These are phyloP conservation scores for Hapsidospora chrysogenum DNA, from an alignment of 495 filamentous ascomycete genomes.

Conservation along the genomic window DNA sequence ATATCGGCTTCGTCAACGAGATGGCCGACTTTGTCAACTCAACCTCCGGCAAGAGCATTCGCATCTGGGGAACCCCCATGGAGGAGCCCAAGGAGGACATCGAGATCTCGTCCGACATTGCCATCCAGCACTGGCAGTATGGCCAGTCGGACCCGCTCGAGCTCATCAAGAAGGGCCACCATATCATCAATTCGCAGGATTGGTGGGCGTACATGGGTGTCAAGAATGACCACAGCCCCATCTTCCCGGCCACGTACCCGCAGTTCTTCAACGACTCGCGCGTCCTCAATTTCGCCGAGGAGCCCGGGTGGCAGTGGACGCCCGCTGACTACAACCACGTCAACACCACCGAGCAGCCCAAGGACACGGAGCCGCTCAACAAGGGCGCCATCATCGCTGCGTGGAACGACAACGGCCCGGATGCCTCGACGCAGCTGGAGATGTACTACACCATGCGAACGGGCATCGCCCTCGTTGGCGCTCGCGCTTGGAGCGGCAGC, in stretches of 20 bases:
- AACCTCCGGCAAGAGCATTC: constrained; percentile 25
- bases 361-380: constrained; percentile 13
- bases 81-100: constrained; percentile 24
- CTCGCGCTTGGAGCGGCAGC: not conserved
- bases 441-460: constrained; percentile 34
- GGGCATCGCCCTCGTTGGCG: constrained; percentile 8
- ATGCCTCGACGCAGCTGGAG: constrained; percentile 38
- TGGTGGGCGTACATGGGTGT: constrained; percentile 39
- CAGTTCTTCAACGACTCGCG: constrained; percentile 33
- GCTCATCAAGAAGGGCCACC: constrained; percentile 22
- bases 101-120: constrained; percentile 23
- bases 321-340: constrained; percentile 29
- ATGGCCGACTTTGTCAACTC: constrained; percentile 26
- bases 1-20: constrained; percentile 36
- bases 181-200: constrained; percentile 36
- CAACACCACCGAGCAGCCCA: constrained; percentile 21
- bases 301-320: constrained; percentile 30
- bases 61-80: constrained; percentile 34
- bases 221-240: constrained; percentile 37
- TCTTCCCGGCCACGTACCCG: constrained; percentile 35
- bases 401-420: constrained; percentile 41
- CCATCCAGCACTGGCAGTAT: constrained; percentile 41
- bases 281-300: constrained; percentile 27
- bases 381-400: constrained; percentile 35
- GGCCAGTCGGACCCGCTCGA: constrained; percentile 35